Evolutionary conservation across 129 eudicot species (phyloP).

Genomic region (sunflower (Helianthus annuus)): DNA sequence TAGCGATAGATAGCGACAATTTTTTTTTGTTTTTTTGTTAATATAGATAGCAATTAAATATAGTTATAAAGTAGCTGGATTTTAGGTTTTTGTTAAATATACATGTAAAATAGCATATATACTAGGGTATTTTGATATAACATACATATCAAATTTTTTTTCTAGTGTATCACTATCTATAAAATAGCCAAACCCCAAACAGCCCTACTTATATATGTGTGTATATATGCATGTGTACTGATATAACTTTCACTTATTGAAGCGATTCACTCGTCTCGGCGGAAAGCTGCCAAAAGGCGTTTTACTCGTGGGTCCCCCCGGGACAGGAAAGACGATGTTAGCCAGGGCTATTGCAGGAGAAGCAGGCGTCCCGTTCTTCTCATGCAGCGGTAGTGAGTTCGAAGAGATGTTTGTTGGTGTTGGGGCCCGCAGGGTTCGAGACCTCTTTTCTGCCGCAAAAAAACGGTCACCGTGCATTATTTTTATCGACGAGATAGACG

Average conservation of each 20-base stretch:
- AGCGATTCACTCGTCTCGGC: slow-evolving; percentile 87
- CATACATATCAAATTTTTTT: too few relatives aligned
- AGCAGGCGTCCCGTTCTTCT: slow-evolving; percentile 87
- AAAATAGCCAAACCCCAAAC: background rate
- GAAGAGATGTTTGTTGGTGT: slow-evolving; percentile 97
- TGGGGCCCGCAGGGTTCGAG: slow-evolving; percentile 90
- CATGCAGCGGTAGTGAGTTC: slow-evolving; percentile 89
- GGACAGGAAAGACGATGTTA: slow-evolving; percentile 52
- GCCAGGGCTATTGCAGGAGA: slow-evolving; percentile 95
- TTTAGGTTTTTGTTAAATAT: too few relatives aligned
- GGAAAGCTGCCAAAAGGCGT: slow-evolving; percentile 92
- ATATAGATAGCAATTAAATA: too few relatives aligned
- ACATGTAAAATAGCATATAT: too few relatives aligned
- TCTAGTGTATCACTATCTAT: too few relatives aligned
- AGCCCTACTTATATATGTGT: background rate
- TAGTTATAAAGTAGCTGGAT: too few relatives aligned
- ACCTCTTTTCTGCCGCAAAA: slow-evolving; percentile 83
- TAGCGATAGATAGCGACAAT: too few relatives aligned
- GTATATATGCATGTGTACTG: background rate
- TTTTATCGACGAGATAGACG: slow-evolving; percentile 62
- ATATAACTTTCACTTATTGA: slow-evolving; percentile 19
- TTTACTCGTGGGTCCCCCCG: slow-evolving; percentile 14
- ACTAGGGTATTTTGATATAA: too few relatives aligned
- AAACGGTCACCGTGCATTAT: slow-evolving; percentile 88
- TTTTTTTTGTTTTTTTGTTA: too few relatives aligned